phyloP scores from a whole-genome alignment of 108 stramenopile species.

The Ochromonas danica region DNA sequence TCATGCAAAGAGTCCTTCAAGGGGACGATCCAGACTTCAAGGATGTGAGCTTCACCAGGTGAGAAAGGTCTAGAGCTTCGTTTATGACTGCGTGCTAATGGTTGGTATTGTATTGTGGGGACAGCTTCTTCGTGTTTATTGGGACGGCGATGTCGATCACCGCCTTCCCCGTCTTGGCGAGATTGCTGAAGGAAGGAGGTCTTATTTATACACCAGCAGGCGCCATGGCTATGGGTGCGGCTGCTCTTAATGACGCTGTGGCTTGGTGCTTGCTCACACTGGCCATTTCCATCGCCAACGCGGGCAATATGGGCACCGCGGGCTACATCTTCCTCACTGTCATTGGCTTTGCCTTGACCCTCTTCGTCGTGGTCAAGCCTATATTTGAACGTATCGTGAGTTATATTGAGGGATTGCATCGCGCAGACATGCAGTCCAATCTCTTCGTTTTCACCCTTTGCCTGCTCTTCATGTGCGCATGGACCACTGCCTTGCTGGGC shows the following conservation, averaged over 20 bases:
- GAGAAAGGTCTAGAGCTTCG: too few relatives aligned
- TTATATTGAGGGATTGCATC: slow-evolving; percentile 33
- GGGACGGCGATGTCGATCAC: slow-evolving; percentile 49
- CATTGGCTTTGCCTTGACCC: slow-evolving; percentile 21
- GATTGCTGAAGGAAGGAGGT: slow-evolving; percentile 44
- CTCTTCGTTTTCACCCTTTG: slow-evolving; percentile 10
- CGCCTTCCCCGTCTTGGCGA: slow-evolving; percentile 48
- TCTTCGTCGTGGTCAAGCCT: slow-evolving; percentile 21
- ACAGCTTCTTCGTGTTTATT: slow-evolving; percentile 37
- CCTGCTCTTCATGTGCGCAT: slow-evolving; percentile 22
- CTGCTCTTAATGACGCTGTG: slow-evolving; percentile 43
- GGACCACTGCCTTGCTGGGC: slow-evolving; percentile 27
- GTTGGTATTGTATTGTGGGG: too few relatives aligned
- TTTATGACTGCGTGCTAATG: too few relatives aligned
- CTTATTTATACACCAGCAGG: slow-evolving; percentile 44
- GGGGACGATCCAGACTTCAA: slow-evolving; percentile 4
- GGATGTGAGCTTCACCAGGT: too few relatives aligned
- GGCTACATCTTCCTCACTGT: slow-evolving; percentile 42
- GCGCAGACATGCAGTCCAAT: neutral
- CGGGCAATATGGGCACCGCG: slow-evolving; percentile 37
- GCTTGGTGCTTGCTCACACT: slow-evolving; percentile 47
- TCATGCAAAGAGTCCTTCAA: slow-evolving; percentile 19
- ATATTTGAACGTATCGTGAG: slow-evolving; percentile 36
- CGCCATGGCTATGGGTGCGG: slow-evolving; percentile 41
- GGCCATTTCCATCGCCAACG: slow-evolving; percentile 42